phyloP scores from a whole-genome alignment of 345 rosid genomes.

The Eucalyptus coolabah region DNA sequence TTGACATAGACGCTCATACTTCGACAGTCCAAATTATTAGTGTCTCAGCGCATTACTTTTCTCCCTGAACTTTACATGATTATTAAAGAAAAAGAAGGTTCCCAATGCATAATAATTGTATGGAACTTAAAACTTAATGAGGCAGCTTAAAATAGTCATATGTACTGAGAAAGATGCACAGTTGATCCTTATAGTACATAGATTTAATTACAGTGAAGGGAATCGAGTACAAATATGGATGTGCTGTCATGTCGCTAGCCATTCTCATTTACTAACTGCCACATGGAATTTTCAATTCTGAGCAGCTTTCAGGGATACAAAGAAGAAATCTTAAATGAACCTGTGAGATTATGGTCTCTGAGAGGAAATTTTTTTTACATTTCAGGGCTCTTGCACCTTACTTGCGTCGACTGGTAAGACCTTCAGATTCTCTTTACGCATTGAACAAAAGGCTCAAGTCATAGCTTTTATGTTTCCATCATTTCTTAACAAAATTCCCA shows the following conservation, averaged over 20 bases:
- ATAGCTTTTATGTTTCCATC: not conserved
- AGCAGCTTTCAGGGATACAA: not conserved
- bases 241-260: not conserved
- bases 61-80: not conserved
- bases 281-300: not conserved
- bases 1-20: not conserved
- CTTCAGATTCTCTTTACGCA: not conserved
- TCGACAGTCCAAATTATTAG: not conserved
- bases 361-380: constrained; percentile 50
- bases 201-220: not conserved
- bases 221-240: not conserved
- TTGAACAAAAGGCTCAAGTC: not conserved
- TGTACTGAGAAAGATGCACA: not conserved
- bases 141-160: not conserved
- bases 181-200: not conserved
- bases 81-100: not conserved
- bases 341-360: constrained; percentile 14
- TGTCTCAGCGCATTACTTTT: not conserved
- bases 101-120: not conserved
- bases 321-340: not conserved
- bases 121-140: not conserved
- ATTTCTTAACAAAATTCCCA: not conserved
- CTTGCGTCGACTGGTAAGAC: constrained; percentile 53
- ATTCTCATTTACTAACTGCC: not conserved
- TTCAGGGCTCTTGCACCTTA: constrained; percentile 62